A percentile compares a stretch with the other conserved stretches of the same genome.
Conservation (phyloP, 1,284 basidiomycete genomes). For the Hypsizygus ulmarius region DNA sequence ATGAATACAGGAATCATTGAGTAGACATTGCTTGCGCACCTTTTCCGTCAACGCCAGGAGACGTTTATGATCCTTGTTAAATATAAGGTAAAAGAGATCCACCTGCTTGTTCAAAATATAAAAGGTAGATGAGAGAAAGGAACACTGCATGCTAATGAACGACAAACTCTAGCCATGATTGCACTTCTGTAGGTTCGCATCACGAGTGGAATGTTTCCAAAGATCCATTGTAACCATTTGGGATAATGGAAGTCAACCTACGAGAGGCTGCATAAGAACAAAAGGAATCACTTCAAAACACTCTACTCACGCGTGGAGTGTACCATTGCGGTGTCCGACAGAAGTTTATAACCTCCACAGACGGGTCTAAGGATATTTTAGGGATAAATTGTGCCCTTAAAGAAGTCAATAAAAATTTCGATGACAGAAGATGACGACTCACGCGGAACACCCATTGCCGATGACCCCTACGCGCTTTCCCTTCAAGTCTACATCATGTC, state of each 20-base stretch:
- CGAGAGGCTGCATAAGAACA: background rate
- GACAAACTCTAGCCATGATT: slow-evolving; percentile 43
- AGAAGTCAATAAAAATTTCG: background rate
- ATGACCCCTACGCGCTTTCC: slow-evolving; percentile 59
- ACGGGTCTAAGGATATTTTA: slow-evolving; percentile 45
- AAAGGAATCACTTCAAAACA: background rate
- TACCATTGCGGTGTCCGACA: slow-evolving; percentile 54
- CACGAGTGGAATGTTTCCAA: slow-evolving; percentile 45
- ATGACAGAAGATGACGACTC: slow-evolving; percentile 19
- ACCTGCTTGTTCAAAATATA: slow-evolving; percentile 25
- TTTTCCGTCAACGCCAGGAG: slow-evolving; percentile 27
- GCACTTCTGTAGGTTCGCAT: slow-evolving; percentile 45
- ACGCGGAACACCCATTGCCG: slow-evolving; percentile 65
- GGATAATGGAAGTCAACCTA: slow-evolving; percentile 44
- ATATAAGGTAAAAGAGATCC: slow-evolving; percentile 35
- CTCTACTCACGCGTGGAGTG: slow-evolving; percentile 38
- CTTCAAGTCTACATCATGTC: slow-evolving; percentile 49
- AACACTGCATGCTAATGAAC: background rate
- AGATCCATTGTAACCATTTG: slow-evolving; percentile 43
- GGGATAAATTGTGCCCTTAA: slow-evolving; percentile 55
- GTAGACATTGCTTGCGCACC: slow-evolving; percentile 21
- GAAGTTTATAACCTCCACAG: slow-evolving; percentile 51
- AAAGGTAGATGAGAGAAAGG: background rate
- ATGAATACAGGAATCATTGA: background rate
- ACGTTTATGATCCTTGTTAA: slow-evolving; percentile 35